phyloP scores from a whole-genome alignment of 345 rosid species.

The Heritiera fomes region DNA sequence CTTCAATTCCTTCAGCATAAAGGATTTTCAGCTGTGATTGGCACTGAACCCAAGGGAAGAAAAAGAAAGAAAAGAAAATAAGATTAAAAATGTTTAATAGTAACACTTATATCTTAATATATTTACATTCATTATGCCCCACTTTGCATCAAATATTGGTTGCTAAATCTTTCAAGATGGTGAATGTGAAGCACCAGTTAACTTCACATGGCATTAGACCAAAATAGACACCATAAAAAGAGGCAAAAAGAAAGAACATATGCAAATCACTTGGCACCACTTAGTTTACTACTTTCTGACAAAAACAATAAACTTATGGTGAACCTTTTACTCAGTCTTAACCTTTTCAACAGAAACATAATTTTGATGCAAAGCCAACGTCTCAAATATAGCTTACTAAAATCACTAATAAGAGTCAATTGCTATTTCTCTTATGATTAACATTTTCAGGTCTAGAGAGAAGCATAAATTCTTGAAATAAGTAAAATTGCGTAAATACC shows the following conservation, averaged over 20 bases:
- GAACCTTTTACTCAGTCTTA: not conserved
- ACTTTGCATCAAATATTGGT: not conserved
- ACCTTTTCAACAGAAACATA: not conserved
- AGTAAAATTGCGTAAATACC: not conserved
- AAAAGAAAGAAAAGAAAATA: slow-evolving; percentile 21
- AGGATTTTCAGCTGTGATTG: slow-evolving; percentile 91
- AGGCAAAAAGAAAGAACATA: not conserved
- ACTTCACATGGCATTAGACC: not conserved
- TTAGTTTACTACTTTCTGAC: not conserved
- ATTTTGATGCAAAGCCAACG: not conserved
- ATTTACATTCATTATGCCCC: slow-evolving; percentile 2
- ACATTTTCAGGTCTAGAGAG: not conserved
- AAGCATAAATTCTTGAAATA: not conserved
- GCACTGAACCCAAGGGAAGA: slow-evolving; percentile 53
- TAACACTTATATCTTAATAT: not conserved
- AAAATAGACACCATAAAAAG: not conserved
- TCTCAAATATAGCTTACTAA: not conserved
- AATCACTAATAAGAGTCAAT: not conserved
- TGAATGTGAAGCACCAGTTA: not conserved
- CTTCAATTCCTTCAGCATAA: slow-evolving; percentile 90
- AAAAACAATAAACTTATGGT: not conserved
- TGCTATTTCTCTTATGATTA: not conserved
- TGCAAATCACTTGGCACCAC: not conserved
- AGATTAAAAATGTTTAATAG: slow-evolving; percentile 2
- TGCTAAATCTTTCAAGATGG: not conserved